Evolutionary conservation across 2,329 filamentous ascomycete genomes (phyloP), one percentile per base, ranked within the genome.

Genomic region (Ceratocystis diversiconidia): DNA sequence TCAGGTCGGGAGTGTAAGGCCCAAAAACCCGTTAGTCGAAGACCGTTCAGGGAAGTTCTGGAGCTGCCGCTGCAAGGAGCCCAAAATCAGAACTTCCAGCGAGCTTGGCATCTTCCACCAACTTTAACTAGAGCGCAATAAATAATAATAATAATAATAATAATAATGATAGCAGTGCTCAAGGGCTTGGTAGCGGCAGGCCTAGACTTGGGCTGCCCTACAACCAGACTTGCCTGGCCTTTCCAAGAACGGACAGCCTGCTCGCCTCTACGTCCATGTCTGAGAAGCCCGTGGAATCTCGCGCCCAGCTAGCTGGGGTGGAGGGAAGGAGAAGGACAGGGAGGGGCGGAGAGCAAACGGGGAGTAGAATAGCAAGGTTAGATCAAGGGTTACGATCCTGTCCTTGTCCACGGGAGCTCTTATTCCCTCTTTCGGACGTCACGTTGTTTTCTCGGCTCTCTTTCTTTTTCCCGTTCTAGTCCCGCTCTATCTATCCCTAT

Each of bases 361-460:
- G 50, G 50, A 32, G 52, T 30, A 32, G 4, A 30, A 17, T 30
- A 30, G 28, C n/a, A 28, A 28, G 55, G 17, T 52, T 7, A 12
- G 10, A 50, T 59, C 55, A 59, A 59, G 55, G 55, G 30, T 59
- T 59, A 59, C 3, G 28, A 59, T 36, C 55, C 55, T 59, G 55
- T n/a, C 28, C 55, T 36, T 59, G 55, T 32, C 12, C 55, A 30
- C 55, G 55, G 55, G 55, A 59, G 28, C 28, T 59, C 1, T 52
- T 36, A 3, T 36, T 59, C 32, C 25, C 55, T 36, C 55, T 32
- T 59, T 30, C 55, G 36, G 36, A 41, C 36, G 36, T 19, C 48
- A 15, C 36, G 36, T 52, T 52, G 48, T 25, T 52, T 25, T 4
- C 48, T 52, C 22, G 48, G n/a, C n/a, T 52, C 48, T 25, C 6